Evolutionary conservation across 2,329 filamentous ascomycete genomes (phyloP).

Genomic region (Fusarium protoensiforme): DNA sequence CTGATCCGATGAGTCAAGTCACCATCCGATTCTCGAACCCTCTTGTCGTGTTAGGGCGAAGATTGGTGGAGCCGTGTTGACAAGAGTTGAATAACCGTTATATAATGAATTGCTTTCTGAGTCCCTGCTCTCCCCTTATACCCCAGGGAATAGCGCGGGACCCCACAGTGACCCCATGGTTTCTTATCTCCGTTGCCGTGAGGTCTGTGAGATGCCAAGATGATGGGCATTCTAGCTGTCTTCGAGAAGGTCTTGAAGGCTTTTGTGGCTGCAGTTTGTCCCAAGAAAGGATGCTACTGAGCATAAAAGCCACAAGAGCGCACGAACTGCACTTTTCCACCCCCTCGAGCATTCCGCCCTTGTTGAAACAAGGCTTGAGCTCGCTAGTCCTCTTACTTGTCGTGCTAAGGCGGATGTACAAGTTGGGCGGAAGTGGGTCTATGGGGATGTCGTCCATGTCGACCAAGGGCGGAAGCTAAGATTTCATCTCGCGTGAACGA

Average conservation of each 20-base stretch:
- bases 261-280: neutral
- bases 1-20: neutral
- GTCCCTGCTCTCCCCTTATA: neutral
- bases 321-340: neutral
- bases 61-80: slow-evolving; percentile 6
- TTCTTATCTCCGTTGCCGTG: neutral
- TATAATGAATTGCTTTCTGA: slow-evolving; percentile 8
- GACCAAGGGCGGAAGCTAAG: slow-evolving; percentile 28
- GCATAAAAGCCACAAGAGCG: neutral
- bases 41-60: slow-evolving; percentile 30
- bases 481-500: slow-evolving; percentile 1
- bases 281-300: neutral
- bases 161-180: neutral
- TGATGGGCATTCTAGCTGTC: neutral
- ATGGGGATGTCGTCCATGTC: slow-evolving; percentile 16
- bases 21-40: neutral
- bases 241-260: neutral
- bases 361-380: neutral
- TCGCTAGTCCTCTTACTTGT: slow-evolving; percentile 1
- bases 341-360: neutral
- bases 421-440: slow-evolving; percentile 31
- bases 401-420: slow-evolving; percentile 27
- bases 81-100: slow-evolving; percentile 3
- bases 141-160: neutral
- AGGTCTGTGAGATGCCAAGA: neutral